Evolutionary conservation across 78 protist genomes (phyloP).

Genomic region (Chrysochromulina tobinii): DNA sequence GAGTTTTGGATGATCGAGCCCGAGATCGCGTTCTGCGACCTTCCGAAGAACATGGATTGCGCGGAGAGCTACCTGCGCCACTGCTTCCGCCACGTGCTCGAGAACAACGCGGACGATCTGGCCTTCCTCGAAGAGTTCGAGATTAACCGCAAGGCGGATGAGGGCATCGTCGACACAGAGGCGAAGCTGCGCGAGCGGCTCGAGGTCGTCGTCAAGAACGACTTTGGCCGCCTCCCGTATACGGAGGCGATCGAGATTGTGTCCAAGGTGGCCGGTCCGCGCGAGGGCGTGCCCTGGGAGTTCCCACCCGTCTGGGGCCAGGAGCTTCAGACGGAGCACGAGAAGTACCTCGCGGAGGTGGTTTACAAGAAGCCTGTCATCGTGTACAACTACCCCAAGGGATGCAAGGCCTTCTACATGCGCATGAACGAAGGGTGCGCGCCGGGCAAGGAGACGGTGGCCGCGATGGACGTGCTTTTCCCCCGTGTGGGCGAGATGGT

Average conservation of each 20-base stretch:
- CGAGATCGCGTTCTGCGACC: constrained; percentile 81
- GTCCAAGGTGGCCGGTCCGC: background rate
- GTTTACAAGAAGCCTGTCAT: background rate
- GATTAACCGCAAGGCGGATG: background rate
- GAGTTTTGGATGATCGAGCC: constrained; percentile 91
- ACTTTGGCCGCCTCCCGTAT: constrained; percentile 34
- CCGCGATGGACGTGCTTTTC: constrained; percentile 79
- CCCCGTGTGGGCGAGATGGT: constrained; percentile 87
- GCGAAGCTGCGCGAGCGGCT: background rate
- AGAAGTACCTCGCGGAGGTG: constrained; percentile 57
- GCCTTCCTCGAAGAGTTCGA: background rate
- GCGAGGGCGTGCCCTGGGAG: background rate
- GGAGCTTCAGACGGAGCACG: constrained; percentile 83
- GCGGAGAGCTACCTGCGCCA: constrained; percentile 51
- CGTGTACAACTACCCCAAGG: constrained; percentile 44
- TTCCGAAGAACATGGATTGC: constrained; percentile 56
- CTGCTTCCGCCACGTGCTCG: background rate
- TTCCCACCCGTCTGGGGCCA: constrained; percentile 15
- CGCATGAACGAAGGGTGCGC: constrained; percentile 37
- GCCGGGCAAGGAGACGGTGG: constrained; percentile 30
- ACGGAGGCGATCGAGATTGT: constrained; percentile 70
- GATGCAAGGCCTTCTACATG: constrained; percentile 78
- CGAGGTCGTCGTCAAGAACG: background rate
- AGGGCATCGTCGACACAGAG: background rate
- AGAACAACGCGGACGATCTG: constrained; percentile 21